Conservation (phyloP, 192 early-diverging fungal species). For the Dimargaris xerosporica region DNA sequence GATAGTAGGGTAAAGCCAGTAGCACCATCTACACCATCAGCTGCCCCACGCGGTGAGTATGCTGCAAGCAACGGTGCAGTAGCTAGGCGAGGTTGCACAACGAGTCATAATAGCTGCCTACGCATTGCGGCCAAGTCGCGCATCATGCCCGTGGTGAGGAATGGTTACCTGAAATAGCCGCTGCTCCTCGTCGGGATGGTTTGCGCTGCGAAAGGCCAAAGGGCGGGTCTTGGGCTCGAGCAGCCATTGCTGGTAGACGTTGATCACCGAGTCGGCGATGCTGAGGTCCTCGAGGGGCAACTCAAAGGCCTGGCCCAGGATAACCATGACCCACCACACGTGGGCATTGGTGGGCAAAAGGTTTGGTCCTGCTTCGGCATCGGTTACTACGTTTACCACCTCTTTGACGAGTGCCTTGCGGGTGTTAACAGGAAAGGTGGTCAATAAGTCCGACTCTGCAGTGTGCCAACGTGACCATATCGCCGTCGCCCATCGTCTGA, state of each 20-base stretch:
- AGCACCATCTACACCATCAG: not conserved
- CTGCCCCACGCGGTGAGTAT: no score
- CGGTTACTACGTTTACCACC: not conserved
- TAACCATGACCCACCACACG: slow-evolving; percentile 73
- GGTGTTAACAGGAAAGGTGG: slow-evolving; percentile 4
- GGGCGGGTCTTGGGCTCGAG: slow-evolving; percentile 44
- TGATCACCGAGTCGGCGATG: slow-evolving; percentile 45
- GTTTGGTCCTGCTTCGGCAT: not conserved
- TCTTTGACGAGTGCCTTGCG: not conserved
- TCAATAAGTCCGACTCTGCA: not conserved
- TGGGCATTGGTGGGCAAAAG: slow-evolving; percentile 24
- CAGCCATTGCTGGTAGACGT: slow-evolving; percentile 66
- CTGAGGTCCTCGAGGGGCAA: slow-evolving; percentile 60
- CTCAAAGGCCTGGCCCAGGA: slow-evolving; percentile 67
- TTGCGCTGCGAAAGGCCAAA: slow-evolving; percentile 33
- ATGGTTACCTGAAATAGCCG: slow-evolving; percentile 45
- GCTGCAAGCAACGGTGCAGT: no score
- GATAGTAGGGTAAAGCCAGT: not conserved
- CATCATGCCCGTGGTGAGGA: not conserved
- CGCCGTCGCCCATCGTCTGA: no score
- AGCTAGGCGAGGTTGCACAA: no score
- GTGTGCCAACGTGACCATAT: no score
- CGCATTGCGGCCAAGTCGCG: no score
- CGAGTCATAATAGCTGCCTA: no score
- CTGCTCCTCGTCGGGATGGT: slow-evolving; percentile 33